Conservation (phyloP, 2,329 filamentous ascomycete genomes). For the Cladosporium cucumerinum region DNA sequence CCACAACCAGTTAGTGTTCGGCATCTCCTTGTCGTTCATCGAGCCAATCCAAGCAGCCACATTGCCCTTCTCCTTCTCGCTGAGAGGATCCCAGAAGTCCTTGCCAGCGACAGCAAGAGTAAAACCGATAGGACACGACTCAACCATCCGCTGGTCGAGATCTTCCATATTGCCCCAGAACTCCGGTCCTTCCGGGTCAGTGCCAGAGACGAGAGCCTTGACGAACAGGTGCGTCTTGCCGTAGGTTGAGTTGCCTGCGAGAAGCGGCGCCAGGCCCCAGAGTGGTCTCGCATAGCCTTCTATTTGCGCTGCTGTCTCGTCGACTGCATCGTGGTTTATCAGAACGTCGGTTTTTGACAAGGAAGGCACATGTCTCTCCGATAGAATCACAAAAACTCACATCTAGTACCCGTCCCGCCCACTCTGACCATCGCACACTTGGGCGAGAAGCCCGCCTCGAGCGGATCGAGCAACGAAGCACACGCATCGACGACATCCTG, state of each 20-base stretch:
- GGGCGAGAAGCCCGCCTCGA: conserved; percentile 69
- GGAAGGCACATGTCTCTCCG: background rate
- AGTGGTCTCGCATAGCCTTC: conserved; percentile 73
- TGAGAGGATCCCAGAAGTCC: conserved; percentile 65
- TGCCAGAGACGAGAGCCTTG: conserved; percentile 67
- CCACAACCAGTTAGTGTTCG: conserved; percentile 71
- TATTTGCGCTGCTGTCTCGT: conserved; percentile 72
- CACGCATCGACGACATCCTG: conserved; percentile 44
- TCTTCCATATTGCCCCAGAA: conserved; percentile 76
- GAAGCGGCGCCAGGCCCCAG: conserved; percentile 69
- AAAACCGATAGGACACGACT: conserved; percentile 77
- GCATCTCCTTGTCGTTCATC: conserved; percentile 72
- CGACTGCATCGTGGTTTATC: conserved; percentile 43
- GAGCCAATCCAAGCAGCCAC: conserved; percentile 71
- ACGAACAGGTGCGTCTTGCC: conserved; percentile 63
- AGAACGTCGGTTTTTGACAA: background rate
- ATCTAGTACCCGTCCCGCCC: conserved; percentile 69
- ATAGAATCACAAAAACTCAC: conserved; percentile 19
- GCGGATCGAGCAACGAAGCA: conserved; percentile 61
- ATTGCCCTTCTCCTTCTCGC: conserved; percentile 60
- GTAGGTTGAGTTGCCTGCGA: conserved; percentile 67
- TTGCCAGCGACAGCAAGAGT: conserved; percentile 65
- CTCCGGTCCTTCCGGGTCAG: conserved; percentile 65
- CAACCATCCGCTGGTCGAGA: conserved; percentile 79
- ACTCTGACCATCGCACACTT: conserved; percentile 62